phyloP scores from a whole-genome alignment of 2,329 filamentous ascomycete genomes.

The Parasarocladium wereldwijsianum region DNA sequence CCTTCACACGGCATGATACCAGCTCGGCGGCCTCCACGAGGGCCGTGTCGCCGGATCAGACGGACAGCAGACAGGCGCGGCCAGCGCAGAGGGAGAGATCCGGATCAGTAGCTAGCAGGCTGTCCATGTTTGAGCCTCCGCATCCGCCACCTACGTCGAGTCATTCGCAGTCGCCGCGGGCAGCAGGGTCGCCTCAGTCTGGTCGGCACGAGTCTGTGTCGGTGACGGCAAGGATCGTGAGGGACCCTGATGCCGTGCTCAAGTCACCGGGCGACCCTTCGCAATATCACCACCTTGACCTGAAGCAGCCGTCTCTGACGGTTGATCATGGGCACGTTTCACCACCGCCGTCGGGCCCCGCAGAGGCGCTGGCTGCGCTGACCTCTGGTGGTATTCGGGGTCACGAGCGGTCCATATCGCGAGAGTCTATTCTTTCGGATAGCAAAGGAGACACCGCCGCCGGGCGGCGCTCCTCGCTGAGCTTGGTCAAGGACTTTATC shows the following conservation, averaged over 20 bases:
- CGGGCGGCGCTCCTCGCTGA: constrained; percentile 45
- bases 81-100: constrained; percentile 26
- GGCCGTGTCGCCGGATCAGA: constrained; percentile 36
- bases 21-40: constrained; percentile 20
- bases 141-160: constrained; percentile 10
- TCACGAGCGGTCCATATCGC: constrained; percentile 32
- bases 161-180: too few species aligned
- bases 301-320: constrained; percentile 43
- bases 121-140: constrained; percentile 38
- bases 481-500: constrained; percentile 45
- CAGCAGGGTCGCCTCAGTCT: too few species aligned
- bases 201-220: constrained; percentile 63
- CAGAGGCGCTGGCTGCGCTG: constrained; percentile 8
- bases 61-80: constrained; percentile 13
- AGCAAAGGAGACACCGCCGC: constrained; percentile 24
- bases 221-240: constrained; percentile 71
- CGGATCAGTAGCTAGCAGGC: constrained; percentile 37
- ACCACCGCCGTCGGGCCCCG: constrained; percentile 13
- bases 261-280: constrained; percentile 17
- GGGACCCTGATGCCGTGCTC: constrained; percentile 30
- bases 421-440: constrained; percentile 21
- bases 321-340: constrained; percentile 34
- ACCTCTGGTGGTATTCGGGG: constrained; percentile 26
- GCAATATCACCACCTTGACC: constrained; percentile 32
- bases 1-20: constrained; percentile 15